phyloP scores from a whole-genome alignment of 2,329 filamentous ascomycete genomes.

The Ascochyta fabae region DNA sequence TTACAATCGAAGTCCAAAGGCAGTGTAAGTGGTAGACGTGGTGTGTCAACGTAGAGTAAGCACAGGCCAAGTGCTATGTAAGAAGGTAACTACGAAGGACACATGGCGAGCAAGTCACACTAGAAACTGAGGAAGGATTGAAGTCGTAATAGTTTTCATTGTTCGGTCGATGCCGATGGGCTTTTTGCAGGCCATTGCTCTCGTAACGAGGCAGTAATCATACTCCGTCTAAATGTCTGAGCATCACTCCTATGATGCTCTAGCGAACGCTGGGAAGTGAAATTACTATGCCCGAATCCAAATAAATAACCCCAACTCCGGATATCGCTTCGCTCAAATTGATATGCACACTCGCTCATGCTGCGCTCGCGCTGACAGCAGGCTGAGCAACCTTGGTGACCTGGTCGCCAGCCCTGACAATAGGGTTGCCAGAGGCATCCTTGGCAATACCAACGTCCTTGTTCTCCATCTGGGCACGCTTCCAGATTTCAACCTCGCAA shows the following conservation, averaged over 20 bases:
- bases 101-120: not conserved
- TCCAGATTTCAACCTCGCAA: conserved; percentile 54
- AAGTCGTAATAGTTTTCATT: conserved; percentile 27
- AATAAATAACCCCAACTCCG: conserved; percentile 41
- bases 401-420: conserved; percentile 85
- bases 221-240: conserved; percentile 39
- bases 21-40: not conserved
- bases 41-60: not conserved
- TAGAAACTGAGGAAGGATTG: not conserved
- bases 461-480: conserved; percentile 53
- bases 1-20: not conserved
- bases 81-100: conserved; percentile 3
- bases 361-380: conserved; percentile 81
- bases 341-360: conserved; percentile 53
- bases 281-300: conserved; percentile 32
- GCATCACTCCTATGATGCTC: conserved; percentile 25
- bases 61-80: not conserved
- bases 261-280: conserved; percentile 41
- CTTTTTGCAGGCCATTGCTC: conserved; percentile 27
- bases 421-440: conserved; percentile 79
- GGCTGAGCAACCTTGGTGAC: conserved; percentile 83
- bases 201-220: conserved; percentile 32
- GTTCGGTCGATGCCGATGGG: conserved; percentile 24
- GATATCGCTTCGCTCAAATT: conserved; percentile 40
- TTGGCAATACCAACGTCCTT: conserved; percentile 82